Evolutionary conservation across 2,329 filamentous ascomycete species (phyloP).

Genomic region (Aspergillus eucalypticola): DNA sequence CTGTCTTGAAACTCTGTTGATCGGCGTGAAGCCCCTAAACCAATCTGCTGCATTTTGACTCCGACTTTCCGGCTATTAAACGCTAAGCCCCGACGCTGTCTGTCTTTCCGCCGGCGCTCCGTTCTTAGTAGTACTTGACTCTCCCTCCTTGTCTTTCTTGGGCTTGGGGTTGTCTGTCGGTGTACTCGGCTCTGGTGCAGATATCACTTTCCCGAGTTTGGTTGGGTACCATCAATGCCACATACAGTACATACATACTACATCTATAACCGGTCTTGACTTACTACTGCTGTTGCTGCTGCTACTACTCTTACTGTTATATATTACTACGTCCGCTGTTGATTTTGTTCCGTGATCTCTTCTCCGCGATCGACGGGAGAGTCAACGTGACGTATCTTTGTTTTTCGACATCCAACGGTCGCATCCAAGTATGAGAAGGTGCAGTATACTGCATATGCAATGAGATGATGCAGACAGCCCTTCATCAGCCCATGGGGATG

Average conservation of each 20-base stretch:
- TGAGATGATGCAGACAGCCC: slow-evolving; percentile 39
- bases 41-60: not conserved
- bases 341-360: slow-evolving; percentile 1
- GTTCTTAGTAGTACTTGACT: not conserved
- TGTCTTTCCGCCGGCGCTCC: not conserved
- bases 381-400: not conserved
- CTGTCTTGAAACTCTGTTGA: not conserved
- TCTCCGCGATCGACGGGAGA: not conserved
- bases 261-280: no score
- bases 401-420: not conserved
- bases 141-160: not conserved
- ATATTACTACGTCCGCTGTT: slow-evolving; percentile 1
- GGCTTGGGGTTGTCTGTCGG: not conserved
- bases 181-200: not conserved
- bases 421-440: slow-evolving; percentile 30
- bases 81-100: not conserved
- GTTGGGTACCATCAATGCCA: slow-evolving; percentile 18
- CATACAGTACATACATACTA: not conserved
- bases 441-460: slow-evolving; percentile 23
- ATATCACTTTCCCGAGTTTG: slow-evolving; percentile 7
- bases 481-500: slow-evolving; percentile 35
- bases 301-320: no score
- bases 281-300: no score
- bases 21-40: not conserved
- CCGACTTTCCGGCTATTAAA: not conserved